Evolutionary conservation across 176 grass and related monocot species (phyloP).

Genomic region (Oryza glumipatula): DNA sequence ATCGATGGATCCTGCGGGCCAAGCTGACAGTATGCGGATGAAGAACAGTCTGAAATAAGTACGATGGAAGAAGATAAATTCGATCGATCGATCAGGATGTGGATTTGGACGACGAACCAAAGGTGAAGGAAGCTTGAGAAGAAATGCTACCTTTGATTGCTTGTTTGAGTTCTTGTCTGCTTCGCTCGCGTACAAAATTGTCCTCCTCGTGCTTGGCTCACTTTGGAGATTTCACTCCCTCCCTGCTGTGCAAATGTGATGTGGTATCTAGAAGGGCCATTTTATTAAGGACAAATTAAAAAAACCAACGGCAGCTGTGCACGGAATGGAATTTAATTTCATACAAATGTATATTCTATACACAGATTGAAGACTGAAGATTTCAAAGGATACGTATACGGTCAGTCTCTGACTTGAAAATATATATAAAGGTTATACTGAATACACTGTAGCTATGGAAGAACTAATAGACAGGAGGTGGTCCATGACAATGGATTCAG

Average conservation of each 20-base stretch:
- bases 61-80: neutral
- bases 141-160: slow-evolving; percentile 36
- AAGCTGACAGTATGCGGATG: no score
- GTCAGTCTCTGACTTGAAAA: neutral
- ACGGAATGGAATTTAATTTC: neutral
- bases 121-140: slow-evolving; percentile 4
- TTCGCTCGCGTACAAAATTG: slow-evolving; percentile 45
- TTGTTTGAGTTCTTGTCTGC: slow-evolving; percentile 21
- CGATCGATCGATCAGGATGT: neutral
- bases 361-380: neutral
- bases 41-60: no score
- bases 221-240: slow-evolving; percentile 54
- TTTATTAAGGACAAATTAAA: slow-evolving; percentile 9
- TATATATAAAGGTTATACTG: neutral
- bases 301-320: neutral
- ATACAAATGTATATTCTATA: neutral
- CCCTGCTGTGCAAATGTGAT: neutral
- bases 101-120: neutral
- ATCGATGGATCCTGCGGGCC: neutral
- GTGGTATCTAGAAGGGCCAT: slow-evolving; percentile 32
- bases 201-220: slow-evolving; percentile 45
- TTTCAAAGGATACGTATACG: neutral
- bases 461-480: no score
- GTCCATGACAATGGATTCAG: no score
- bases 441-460: neutral